Evolutionary conservation across 495 filamentous ascomycete species (phyloP).

Genomic region (Hypoxylon lenormandii): DNA sequence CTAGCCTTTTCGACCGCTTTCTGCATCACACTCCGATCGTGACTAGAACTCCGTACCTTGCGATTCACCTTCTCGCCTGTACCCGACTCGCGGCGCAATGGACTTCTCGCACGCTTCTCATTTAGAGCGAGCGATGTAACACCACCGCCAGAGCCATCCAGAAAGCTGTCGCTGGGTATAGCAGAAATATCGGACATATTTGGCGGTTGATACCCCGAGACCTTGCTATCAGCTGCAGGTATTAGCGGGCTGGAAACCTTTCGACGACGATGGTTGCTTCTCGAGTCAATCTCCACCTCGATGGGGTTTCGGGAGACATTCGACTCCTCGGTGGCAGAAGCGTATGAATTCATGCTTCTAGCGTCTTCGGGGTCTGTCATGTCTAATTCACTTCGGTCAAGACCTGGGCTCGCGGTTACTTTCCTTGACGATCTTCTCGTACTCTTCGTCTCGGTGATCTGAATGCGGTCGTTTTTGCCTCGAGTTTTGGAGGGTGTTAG

Average conservation of each 20-base stretch:
- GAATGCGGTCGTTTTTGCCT: constrained; percentile 75
- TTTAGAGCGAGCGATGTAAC: constrained; percentile 46
- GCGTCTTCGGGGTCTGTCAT: constrained; percentile 63
- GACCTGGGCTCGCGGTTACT: constrained; percentile 72
- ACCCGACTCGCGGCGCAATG: constrained; percentile 54
- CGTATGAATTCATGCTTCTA: constrained; percentile 68
- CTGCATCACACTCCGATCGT: constrained; percentile 43
- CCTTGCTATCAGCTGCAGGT: constrained; percentile 66
- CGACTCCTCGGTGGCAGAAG: constrained; percentile 81
- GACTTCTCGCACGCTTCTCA: constrained; percentile 55
- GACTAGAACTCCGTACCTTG: constrained; percentile 60
- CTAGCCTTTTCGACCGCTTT: constrained; percentile 54
- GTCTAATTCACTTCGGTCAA: constrained; percentile 59
- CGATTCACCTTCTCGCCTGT: constrained; percentile 63
- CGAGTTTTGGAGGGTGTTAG: constrained; percentile 80
- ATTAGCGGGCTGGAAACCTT: constrained; percentile 68
- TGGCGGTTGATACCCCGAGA: constrained; percentile 69
- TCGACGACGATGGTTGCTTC: constrained; percentile 54
- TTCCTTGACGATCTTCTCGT: constrained; percentile 68
- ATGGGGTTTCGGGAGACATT: constrained; percentile 77
- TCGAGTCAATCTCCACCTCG: constrained; percentile 81
- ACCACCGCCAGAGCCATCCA: constrained; percentile 71
- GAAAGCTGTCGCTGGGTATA: constrained; percentile 89
- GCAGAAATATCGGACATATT: constrained; percentile 84
- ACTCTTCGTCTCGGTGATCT: constrained; percentile 79